A percentile compares a stretch with the other conserved stretches of the same genome.
phyloP scores from a whole-genome alignment of 225 moss, liverwort and hornwort species.

The Antitrichia curtipendula region DNA sequence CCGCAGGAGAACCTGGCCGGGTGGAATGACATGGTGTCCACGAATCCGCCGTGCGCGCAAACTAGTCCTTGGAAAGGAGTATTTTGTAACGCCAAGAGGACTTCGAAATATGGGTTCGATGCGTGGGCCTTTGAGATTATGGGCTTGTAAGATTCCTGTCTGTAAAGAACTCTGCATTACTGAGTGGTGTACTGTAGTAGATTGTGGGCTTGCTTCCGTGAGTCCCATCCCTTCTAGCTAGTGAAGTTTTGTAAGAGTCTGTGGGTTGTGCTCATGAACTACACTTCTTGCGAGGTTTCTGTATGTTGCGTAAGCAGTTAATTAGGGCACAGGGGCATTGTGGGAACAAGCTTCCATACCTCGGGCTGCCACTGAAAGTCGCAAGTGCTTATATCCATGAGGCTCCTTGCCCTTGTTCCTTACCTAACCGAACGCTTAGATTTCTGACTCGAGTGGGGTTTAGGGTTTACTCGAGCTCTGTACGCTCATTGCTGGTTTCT shows the following conservation, averaged over 20 bases:
- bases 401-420: not conserved
- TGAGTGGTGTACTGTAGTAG: not conserved
- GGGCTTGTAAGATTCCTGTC: constrained; percentile 14
- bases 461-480: not conserved
- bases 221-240: not conserved
- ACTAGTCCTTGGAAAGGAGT: constrained; percentile 41
- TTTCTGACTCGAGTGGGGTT: not conserved
- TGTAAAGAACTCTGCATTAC: not conserved
- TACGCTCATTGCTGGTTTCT: not conserved
- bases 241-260: not conserved
- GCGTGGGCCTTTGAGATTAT: constrained; percentile 22
- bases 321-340: not conserved
- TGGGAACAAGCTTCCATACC: no score
- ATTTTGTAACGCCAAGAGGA: constrained; percentile 15
- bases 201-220: not conserved
- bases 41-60: constrained; percentile 13
- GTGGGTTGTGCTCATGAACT: not conserved
- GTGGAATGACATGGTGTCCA: not conserved
- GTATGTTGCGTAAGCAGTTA: not conserved
- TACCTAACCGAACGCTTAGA: not conserved
- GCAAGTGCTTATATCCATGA: not conserved
- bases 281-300: not conserved
- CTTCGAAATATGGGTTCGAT: not conserved
- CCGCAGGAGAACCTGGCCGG: constrained; percentile 11
- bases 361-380: not conserved